Base-by-base conservation (phyloP, 2,329 filamentous ascomycete genomes). In the Ophiognomonia clavigignenti-juglandacearum region DNA sequence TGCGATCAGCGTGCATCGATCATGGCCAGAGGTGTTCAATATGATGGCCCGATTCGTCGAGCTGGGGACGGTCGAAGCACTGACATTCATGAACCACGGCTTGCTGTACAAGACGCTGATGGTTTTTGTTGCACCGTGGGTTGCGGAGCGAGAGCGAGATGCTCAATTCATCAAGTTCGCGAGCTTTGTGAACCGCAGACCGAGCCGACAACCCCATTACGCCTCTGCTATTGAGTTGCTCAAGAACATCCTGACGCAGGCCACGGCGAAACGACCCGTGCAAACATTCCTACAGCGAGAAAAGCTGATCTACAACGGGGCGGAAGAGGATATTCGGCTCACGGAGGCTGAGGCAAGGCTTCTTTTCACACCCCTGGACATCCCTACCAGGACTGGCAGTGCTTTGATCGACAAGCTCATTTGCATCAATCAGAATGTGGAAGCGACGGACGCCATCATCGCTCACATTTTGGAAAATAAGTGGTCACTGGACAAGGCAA, bases 21-120 rank as follows among this genome's bases (percentile, higher is more conserved):
- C 85, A 3, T 93, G 88, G 88, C 78, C 83, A 35, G 86, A 92
- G 57, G 84, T 85, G 48, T 92, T 92, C 59, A 76, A 77, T 11
- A 74, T 86, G n/a, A 70, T 91, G 52, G 60, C 77, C n/a, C 69
- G 69, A n/a, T 84, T 91, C 59, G 80, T 81, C 13, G 71, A 69
- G 38, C 64, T 88, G 45, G 85, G 85, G 1, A 64, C 70, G 3
- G 61, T 71, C 5, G 83, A 88, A 60, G 71, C 77, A 18, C 68
- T 70, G 2, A 59, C 75, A 6, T 69, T 90, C 20, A 69, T 91
- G 20, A 75, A 80, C 10, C 69, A 74, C 26, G 75, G 78, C 20
- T 86, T 82, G 55, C 67, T 91, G 18, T 59, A 68, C 34, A 80
- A 72, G 53, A 71, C 79, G 23, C 51, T 87, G 24, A 71, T 77